Conservation (phyloP, 257 asterid species). For the Nicotiana otophora region DNA sequence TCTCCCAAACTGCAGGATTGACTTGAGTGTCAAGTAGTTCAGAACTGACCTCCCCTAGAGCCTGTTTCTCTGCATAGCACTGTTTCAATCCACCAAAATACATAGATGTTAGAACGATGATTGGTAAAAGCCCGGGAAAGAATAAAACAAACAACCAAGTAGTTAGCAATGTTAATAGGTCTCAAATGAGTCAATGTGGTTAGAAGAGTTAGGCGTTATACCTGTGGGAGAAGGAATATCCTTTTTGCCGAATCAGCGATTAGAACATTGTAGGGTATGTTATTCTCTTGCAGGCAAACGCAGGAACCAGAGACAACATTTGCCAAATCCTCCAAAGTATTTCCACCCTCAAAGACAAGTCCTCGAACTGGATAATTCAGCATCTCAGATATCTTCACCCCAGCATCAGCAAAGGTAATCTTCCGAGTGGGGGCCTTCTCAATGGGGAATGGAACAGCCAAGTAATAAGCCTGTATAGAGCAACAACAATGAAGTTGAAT, state of each 20-base stretch:
- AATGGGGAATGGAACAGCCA: slow-evolving; percentile 57
- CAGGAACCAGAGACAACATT: slow-evolving; percentile 65
- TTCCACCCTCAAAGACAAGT: slow-evolving; percentile 70
- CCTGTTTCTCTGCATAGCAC: slow-evolving; percentile 99
- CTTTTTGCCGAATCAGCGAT: slow-evolving; percentile 78
- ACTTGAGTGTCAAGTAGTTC: slow-evolving; percentile 97
- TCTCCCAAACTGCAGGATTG: slow-evolving; percentile 98
- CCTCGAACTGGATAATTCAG: slow-evolving; percentile 86
- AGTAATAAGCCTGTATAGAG: slow-evolving; percentile 45
- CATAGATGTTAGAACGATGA: neutral
- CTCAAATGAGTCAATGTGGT: neutral
- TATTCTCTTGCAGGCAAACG: slow-evolving; percentile 79
- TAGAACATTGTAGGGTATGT: slow-evolving; percentile 79
- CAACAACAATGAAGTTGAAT: neutral
- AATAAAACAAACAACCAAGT: too few species aligned
- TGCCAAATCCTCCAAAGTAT: slow-evolving; percentile 59
- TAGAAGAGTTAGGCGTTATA: neutral
- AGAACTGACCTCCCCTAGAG: slow-evolving; percentile 84
- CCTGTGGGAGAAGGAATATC: slow-evolving; percentile 94
- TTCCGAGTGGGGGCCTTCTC: slow-evolving; percentile 62
- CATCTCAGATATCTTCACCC: slow-evolving; percentile 59
- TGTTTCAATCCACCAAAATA: slow-evolving; percentile 28
- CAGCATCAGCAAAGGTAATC: slow-evolving; percentile 41
- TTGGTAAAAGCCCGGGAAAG: neutral
- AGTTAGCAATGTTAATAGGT: too few species aligned